phyloP scores from a whole-genome alignment of 2,329 filamentous ascomycete genomes.

The Aspergillus pseudotamarii region DNA sequence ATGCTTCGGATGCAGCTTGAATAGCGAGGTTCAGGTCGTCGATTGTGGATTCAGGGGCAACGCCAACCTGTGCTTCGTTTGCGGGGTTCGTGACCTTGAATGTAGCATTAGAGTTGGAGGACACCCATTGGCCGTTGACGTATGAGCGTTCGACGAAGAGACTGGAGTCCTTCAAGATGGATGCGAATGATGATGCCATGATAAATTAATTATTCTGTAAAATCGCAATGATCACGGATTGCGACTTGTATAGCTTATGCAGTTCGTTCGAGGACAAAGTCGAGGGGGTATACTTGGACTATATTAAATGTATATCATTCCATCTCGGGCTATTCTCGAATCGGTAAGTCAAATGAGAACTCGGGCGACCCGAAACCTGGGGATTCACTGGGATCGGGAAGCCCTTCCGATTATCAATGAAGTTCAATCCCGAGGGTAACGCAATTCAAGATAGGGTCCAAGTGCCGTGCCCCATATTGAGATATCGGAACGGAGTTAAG shows the following conservation, averaged over 20 bases:
- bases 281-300: background rate
- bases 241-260: background rate
- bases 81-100: conserved; percentile 84
- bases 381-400: background rate
- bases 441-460: background rate
- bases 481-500: background rate
- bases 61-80: conserved; percentile 74
- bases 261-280: background rate
- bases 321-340: background rate
- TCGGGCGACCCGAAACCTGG: background rate
- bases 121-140: conserved; percentile 86
- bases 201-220: background rate
- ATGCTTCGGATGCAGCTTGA: conserved; percentile 70
- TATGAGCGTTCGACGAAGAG: conserved; percentile 48
- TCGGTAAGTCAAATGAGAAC: background rate
- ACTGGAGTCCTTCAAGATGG: background rate
- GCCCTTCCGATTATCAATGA: background rate
- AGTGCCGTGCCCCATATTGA: background rate
- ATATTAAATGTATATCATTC: background rate
- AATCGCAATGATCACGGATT: background rate
- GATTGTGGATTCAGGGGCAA: conserved; percentile 73
- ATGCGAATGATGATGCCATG: background rate
- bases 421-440: background rate
- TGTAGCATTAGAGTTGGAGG: conserved; percentile 78
- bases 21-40: conserved; percentile 79